Evolutionary conservation across 805 yeast genomes (phyloP), one percentile per base, ranked within the genome.

Genomic region (Tanozyma kutaoensis): DNA sequence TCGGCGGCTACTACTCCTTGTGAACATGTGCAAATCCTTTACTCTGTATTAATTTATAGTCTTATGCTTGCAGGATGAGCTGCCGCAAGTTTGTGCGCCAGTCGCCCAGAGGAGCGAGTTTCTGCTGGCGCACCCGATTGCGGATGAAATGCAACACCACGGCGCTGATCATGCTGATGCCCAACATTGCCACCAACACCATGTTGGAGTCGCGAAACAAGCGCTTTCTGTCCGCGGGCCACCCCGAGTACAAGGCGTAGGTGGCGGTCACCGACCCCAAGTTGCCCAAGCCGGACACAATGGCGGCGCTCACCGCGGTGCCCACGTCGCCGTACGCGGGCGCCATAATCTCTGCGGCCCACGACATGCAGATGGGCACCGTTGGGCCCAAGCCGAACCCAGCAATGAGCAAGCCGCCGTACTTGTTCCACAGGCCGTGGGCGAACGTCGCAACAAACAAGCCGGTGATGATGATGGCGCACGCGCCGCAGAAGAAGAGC

Each of bases 331-430:
- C 93, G 43, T 82, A 76, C 25, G 67, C 58, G 8, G 67, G 62
- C 5, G 65, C 67, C 56, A 81, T 76, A 25, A 79, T 76, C 41
- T 78, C 86, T 1, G 86, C 72, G 0, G 85, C 52, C 77, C 80
- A 70, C 1, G 93, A 69, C 93, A 82, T 82, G 41, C 75, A 66
- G 21, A 78, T 81, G 15, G 95, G 94, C 10, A 81, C 93, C 0
- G 95, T 82, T 13, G 94, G 91, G 8, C 95, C 95, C 26, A 82
- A 62, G 1, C 95, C 95, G 38, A 75, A 78, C 0, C 95, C 95
- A 5, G 81, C 73, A 43, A 82, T 72, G 34, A 82, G 59, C 28
- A 82, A 58, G 1, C 95, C 95, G 6, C 72, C 93, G 46, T 80
- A 82, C 39, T 70, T 67, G 31, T 68, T 62, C 95, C 95, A 82